Conservation (phyloP, 495 filamentous ascomycete genomes). For the Cladorrhinum samala region DNA sequence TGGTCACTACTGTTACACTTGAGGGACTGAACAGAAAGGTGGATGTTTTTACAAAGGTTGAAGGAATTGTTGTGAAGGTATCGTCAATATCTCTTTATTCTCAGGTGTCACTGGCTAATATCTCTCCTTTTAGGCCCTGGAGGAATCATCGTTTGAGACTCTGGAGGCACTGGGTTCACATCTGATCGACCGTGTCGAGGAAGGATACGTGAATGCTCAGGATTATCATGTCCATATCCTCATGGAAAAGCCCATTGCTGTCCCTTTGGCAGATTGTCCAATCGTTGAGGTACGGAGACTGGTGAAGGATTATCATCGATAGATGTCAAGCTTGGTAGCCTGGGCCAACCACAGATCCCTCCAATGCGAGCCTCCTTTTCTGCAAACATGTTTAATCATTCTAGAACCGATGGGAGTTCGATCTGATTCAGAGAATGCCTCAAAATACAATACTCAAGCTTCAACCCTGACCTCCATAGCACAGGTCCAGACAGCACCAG, state of each 20-base stretch:
- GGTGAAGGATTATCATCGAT: conserved; percentile 4
- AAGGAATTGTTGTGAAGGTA: conserved; percentile 47
- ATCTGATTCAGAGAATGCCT: too few species aligned
- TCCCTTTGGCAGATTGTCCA: conserved; percentile 52
- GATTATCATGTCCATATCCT: conserved; percentile 42
- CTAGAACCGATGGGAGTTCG: too few species aligned
- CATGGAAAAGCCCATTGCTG: conserved; percentile 54
- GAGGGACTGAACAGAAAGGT: conserved; percentile 32
- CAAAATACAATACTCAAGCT: too few species aligned
- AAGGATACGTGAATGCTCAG: not conserved
- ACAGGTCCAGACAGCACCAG: too few species aligned
- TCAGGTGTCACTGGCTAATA: not conserved
- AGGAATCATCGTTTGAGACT: conserved; percentile 55
- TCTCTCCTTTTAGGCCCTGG: conserved; percentile 37
- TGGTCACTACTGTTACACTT: conserved; percentile 49
- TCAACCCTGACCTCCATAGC: too few species aligned
- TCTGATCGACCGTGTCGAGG: conserved; percentile 36
- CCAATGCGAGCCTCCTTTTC: too few species aligned
- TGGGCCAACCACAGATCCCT: too few species aligned
- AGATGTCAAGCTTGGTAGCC: too few species aligned
- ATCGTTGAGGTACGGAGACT: conserved; percentile 40
- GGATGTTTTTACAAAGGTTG: conserved; percentile 44
- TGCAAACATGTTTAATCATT: too few species aligned
- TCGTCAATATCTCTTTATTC: too few species aligned
- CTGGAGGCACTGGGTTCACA: conserved; percentile 53